Conservation (phyloP, 148 eudicot species). For the Rhododendron simsii region DNA sequence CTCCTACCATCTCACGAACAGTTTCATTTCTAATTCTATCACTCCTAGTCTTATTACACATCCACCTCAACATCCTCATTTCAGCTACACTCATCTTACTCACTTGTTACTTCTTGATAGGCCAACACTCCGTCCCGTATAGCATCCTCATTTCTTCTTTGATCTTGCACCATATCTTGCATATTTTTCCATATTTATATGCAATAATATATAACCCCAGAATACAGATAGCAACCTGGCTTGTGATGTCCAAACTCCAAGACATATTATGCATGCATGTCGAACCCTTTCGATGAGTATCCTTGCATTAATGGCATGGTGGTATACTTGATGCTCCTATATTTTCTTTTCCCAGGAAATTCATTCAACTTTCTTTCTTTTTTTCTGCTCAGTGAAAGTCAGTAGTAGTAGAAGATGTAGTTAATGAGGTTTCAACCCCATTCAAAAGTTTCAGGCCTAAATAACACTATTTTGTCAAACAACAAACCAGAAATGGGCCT, state of each 20-base stretch:
- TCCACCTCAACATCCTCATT: too few species aligned
- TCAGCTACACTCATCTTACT: too few species aligned
- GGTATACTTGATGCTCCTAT: neutral
- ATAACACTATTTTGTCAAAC: neutral
- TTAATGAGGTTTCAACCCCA: neutral
- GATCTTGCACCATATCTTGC: neutral
- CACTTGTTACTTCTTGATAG: too few species aligned
- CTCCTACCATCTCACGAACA: too few species aligned
- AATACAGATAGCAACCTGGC: neutral
- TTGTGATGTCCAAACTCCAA: neutral
- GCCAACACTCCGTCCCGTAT: too few species aligned
- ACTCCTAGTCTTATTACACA: too few species aligned
- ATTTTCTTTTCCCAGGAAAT: neutral
- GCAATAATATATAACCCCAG: neutral
- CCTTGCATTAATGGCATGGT: neutral
- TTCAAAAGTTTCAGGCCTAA: neutral
- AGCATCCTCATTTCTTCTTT: neutral
- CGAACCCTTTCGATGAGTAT: neutral
- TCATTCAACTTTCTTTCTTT: too few species aligned
- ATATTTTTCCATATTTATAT: neutral
- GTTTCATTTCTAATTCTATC: too few species aligned
- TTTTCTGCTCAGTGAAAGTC: too few species aligned
- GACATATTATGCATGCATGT: neutral
- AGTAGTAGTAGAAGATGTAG: too few species aligned
- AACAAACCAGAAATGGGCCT: neutral